These are phyloP conservation scores for Hypericum androsaemum DNA, from an alignment of 345 rosid species.

Conservation along the genomic window DNA sequence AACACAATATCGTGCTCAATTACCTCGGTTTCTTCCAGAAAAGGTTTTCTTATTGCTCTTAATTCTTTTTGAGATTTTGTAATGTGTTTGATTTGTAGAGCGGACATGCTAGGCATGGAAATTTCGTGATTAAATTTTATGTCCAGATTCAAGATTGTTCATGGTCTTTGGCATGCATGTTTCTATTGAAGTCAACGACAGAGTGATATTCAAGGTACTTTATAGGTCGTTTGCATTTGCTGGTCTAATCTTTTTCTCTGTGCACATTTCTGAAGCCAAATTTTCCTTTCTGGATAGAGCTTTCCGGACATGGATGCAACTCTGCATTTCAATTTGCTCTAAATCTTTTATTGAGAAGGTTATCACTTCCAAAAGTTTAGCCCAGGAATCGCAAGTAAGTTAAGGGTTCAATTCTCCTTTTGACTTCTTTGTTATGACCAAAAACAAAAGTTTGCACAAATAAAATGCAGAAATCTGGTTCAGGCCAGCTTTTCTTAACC, in stretches of 20 bases:
- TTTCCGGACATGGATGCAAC: constrained; percentile 58
- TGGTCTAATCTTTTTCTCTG: neutral
- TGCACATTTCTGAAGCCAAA: constrained; percentile 17
- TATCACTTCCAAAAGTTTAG: constrained; percentile 38
- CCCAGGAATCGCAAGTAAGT: constrained; percentile 66
- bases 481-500: constrained; percentile 42
- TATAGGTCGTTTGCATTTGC: neutral
- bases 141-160: neutral
- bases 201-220: neutral
- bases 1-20: constrained; percentile 44
- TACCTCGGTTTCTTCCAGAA: constrained; percentile 56
- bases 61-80: constrained; percentile 2
- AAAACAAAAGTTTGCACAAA: constrained; percentile 21
- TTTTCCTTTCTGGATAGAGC: constrained; percentile 33
- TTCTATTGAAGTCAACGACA: too few species aligned
- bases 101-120: neutral
- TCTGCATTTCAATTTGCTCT: constrained; percentile 51
- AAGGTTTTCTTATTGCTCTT: constrained; percentile 40
- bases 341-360: constrained; percentile 33
- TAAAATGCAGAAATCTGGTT: constrained; percentile 46
- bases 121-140: constrained; percentile 2
- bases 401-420: constrained; percentile 3
- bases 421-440: constrained; percentile 5
- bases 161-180: too few species aligned
- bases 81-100: neutral